A percentile compares a stretch with the other conserved stretches of the same genome.
Evolutionary conservation across 225 moss, liverwort and hornwort species (phyloP).

Genomic region (Physcomitrium patens): DNA sequence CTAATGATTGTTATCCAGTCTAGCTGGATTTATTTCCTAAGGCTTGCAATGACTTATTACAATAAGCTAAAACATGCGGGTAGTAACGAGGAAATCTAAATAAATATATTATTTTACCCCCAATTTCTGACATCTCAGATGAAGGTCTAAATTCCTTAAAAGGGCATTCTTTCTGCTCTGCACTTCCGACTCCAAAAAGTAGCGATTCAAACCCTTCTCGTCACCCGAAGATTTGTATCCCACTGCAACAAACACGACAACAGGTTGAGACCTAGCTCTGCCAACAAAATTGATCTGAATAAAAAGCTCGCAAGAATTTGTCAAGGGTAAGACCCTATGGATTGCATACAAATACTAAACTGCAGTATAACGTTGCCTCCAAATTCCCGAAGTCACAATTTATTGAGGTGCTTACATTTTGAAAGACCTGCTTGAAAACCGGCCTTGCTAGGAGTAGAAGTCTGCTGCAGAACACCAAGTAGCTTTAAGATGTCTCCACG

Average conservation of each 20-base stretch:
- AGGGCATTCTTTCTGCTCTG: slow-evolving; percentile 50
- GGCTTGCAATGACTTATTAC: neutral
- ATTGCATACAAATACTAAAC: slow-evolving; percentile 19
- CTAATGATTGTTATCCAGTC: neutral
- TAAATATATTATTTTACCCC: slow-evolving; percentile 39
- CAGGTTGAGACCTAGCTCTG: slow-evolving; percentile 1
- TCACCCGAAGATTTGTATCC: slow-evolving; percentile 71
- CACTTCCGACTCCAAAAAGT: slow-evolving; percentile 39
- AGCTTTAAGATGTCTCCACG: slow-evolving; percentile 62
- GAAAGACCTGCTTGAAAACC: slow-evolving; percentile 65
- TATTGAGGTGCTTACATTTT: slow-evolving; percentile 48
- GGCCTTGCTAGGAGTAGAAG: slow-evolving; percentile 58
- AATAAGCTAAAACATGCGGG: slow-evolving; percentile 10
- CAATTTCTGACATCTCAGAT: slow-evolving; percentile 55
- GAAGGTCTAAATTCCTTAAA: slow-evolving; percentile 47
- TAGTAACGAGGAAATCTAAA: slow-evolving; percentile 12
- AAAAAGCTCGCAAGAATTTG: neutral
- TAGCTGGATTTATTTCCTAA: neutral
- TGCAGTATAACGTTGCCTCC: neutral
- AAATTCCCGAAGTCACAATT: neutral
- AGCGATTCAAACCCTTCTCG: slow-evolving; percentile 37
- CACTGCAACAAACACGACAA: slow-evolving; percentile 59
- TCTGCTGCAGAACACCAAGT: slow-evolving; percentile 64
- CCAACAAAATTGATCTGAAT: neutral
- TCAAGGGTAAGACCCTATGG: neutral